Base-by-base conservation (phyloP, 2,329 filamentous ascomycete genomes). In the Cladobotryum protrusum region DNA sequence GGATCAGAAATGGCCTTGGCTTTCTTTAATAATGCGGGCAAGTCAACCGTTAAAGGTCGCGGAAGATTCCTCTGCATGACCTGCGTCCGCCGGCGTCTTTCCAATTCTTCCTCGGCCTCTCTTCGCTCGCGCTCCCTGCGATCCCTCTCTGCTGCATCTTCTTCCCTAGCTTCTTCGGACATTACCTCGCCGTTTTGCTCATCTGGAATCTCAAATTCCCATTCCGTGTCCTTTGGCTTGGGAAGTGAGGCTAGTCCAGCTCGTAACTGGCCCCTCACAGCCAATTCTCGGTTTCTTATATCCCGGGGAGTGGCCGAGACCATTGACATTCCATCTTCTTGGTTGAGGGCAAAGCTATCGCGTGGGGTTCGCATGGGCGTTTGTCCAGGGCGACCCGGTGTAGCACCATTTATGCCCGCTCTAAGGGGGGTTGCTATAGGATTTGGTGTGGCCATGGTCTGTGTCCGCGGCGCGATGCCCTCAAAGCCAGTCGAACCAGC, bases 181-280 rank as follows among this genome's bases (percentile, higher is more conserved):
- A 62, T 59, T 20, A 54, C 67, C 3, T 71, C 61, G 58, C 93
- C 88, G 54, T 79, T 73, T 55, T 86, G 77, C 56, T 96, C 90
- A 37, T 95, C 89, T 0, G 92, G 92, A 33, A 95, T 72, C 64
- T 96, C 92, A 42, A 97, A 81, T 58, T 97, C 93, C 86, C 89
- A 97, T 57, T 96, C 91, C 0, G 83, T 86, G 62, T 96, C 89
- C 63, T 95, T 96, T 1, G 93, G 93, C 62, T 88, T 95, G 1
- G 93, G 93, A 14, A 99, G 76, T 18, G 88, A 83, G 4, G 89
- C 80, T n/a, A 99, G 79, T 39, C 86, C 81, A 45, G 80, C 77
- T 52, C 82, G 82, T 6, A 99, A 73, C 55, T 85, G 81, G 53
- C 81, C 78, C 40, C 84, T 84, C 57, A 84, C 67, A 5, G 84